Evolutionary conservation across 2,329 filamentous ascomycete species (phyloP), one percentile per base, ranked within the genome.

Genomic region (Zymoseptoria pseudotritici): DNA sequence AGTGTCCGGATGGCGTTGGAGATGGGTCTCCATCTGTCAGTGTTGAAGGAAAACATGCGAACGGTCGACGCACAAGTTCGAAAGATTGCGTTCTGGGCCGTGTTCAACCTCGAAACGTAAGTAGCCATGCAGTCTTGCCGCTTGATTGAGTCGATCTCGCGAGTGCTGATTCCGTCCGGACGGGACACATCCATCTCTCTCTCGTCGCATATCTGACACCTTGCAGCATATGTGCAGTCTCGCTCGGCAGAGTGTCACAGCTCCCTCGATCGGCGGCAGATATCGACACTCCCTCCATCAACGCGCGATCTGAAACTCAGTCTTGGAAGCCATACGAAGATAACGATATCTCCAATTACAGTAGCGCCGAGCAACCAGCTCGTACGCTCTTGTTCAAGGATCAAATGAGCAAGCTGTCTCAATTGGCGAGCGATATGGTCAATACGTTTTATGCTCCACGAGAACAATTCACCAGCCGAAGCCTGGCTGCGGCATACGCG

Each of bases 391-490:
- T 69, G 62, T 77, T 78, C 63, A 68, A 76, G 11, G 73, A 77
- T 26, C 72, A 86, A 64, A 86, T 90, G 65, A 88, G 86, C 68
- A 84, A 87, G 67, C 79, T 91, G 55, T 89, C 86, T 63, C 87
- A 90, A 73, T 81, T 91, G 1, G 84, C 90, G 1, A 88, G 89
- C 70, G 82, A 88, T 65, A 87, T 86, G 29, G 78, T 89, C 20
- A 87, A 87, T 69, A 81, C 88, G 49, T 80, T 90, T n/a, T 88
- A 90, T 69, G 86, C 87, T 3, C 88, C 88, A 0, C 84, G 83
- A 13, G 80, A 82, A 58, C 83, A 83, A 4, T 78, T 90, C 52
- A 88, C 84, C 0, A 85, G 85, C 64, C 80, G 82, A 49, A 82
- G 83, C 49, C 75, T 91, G 1, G 76, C 89, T 8, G 80, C 78